Evolutionary conservation across 148 eudicot genomes (phyloP), one percentile per base, ranked within the genome.

Genomic region (Rhododendron molle): DNA sequence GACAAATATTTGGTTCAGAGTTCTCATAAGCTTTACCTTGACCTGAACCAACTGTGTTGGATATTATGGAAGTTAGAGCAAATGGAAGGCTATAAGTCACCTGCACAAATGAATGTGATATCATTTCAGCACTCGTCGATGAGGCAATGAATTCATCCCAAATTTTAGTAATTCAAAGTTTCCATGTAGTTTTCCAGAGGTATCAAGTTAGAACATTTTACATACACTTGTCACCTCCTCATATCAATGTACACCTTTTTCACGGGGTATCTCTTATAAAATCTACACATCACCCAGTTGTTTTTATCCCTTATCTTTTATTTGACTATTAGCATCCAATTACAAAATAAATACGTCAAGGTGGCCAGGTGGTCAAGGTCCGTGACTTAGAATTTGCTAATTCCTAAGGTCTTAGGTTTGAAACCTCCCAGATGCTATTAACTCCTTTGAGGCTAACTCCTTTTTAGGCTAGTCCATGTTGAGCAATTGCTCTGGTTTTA

Each of bases 31-130:
- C 78, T 36, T 74, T 74, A 74, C 78, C 78, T 74, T 74, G 78
- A 15, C 78, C 78, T 18, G 44, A 16, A 18, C 78, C 47, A 15
- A 34, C 43, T 36, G 78, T 36, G 44, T 74, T 74, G 20, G 78
- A 38, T 32, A 74, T 34, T 74, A 74, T 74, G 23, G 78, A 74
- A 15, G 78, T 74, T 74, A 74, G 78, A 36, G 78, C 78, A 74
- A 74, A 74, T 38, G 78, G 78, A 36, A 74, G 43, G 78, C 78
- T 74, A 18, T 74, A 74, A 15, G 78, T 74, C 78, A 74, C 78
- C 78, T 74, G 78, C 78, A 18, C 46, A 36, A 74, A 74, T 74
- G n/a, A 16, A 74, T 13, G 7, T 30, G 1, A 34, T 34, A 30
- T 15, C 36, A 34, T 73, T 73, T 7, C 7, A 60, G 67, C 9